Base-by-base conservation (phyloP, 345 rosid genomes). In the Acer yangbiense region DNA sequence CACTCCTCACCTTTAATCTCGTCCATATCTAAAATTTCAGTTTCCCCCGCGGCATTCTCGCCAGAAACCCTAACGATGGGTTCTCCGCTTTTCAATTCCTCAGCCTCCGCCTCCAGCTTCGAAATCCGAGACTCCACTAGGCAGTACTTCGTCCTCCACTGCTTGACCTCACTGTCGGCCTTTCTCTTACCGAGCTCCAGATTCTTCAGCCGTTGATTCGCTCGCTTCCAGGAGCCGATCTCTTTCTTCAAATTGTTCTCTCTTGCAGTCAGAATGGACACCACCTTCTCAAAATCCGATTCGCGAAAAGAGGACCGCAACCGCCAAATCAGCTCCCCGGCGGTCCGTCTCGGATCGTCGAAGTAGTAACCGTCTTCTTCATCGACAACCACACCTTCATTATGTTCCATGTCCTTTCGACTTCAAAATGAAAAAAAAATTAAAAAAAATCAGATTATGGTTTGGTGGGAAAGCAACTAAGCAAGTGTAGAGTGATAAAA, bases 41-140 rank as follows among this genome's bases (percentile, higher is more conserved):
- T 48, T 6, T n/a, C 46, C 69, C 46, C 7, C 18, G 27, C 18
- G n/a, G 18, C 46, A 6, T 63, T 46, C 13, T 46, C 61, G n/a
- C 69, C 52, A 25, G 77, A 73, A 73, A 44, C 69, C 69, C 12
- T 62, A 43, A 65, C 77, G 46, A 27, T 35, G 12, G 9, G 32
- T 13, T 66, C 63, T n/a, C 2, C 13, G 18, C 16, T 61, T 21
- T 11, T 12, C 63, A 80, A 65, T 14, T 20, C 1, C 18, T 3
- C 29, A 0, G 58, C 7, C n/a, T 74, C 83, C 50, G 20, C 43
- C 70, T 82, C 86, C 70, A 86, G 10, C 17, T 12, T 9, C 35
- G 39, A 68, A 63, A 84, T 67, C 74, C 82, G 58, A 2, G 17
- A 2, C 32, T 73, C 79, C 67, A 86, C 21, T 6, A 74, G 81